These are phyloP conservation scores for Mycosarcoma maydis DNA, from an alignment of 1,284 basidiomycete species.

Conservation along the genomic window DNA sequence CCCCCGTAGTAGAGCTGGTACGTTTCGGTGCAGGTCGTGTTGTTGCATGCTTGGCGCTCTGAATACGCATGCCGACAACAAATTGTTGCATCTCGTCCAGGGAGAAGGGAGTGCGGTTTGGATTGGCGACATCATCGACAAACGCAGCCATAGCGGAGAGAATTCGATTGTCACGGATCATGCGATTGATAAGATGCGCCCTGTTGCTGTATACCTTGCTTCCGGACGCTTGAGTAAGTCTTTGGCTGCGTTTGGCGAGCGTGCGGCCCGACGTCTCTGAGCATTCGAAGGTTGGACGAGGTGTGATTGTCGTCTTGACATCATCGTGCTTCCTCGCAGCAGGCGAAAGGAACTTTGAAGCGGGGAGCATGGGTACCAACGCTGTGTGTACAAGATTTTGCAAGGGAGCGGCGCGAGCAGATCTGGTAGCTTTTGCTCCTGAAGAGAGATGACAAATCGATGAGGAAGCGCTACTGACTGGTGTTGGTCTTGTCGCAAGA, in stretches of 20 bases:
- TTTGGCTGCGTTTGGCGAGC: not conserved
- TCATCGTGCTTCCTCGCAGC: not conserved
- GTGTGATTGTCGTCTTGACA: not conserved
- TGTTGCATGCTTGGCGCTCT: constrained; percentile 13
- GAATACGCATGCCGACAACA: constrained; percentile 23
- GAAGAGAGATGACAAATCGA: not conserved
- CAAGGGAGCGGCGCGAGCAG: constrained; percentile 1
- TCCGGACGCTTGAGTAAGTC: not conserved
- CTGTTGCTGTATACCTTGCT: constrained; percentile 8
- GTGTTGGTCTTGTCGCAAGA: not conserved
- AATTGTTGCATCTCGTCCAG: constrained; percentile 17
- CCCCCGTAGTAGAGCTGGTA: not conserved
- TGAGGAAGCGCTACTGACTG: not conserved
- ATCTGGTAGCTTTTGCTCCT: not conserved
- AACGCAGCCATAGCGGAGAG: constrained; percentile 43
- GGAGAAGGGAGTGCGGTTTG: constrained; percentile 17
- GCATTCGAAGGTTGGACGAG: not conserved
- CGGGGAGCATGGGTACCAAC: not conserved
- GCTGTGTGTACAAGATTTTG: constrained; percentile 27
- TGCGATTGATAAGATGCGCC: constrained; percentile 22
- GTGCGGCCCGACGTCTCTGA: not conserved
- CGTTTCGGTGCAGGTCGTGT: constrained; percentile 18
- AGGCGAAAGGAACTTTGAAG: constrained; percentile 5
- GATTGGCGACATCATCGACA: constrained; percentile 11
- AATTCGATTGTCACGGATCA: constrained; percentile 34